These are phyloP conservation scores for Fusarium hostae DNA, from an alignment of 2,329 filamentous ascomycete species.

Conservation along the genomic window DNA sequence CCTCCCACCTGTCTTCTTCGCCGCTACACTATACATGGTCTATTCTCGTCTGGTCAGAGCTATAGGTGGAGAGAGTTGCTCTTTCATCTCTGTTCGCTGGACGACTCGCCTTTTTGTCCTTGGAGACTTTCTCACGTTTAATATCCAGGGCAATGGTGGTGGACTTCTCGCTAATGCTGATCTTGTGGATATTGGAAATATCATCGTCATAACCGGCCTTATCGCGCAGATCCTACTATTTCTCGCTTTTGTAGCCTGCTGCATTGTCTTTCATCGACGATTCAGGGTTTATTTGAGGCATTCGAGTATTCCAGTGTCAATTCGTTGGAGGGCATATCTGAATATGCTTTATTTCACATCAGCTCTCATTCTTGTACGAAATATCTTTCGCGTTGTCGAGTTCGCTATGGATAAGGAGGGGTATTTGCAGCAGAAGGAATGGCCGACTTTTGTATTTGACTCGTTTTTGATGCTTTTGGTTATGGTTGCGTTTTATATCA, in stretches of 20 bases:
- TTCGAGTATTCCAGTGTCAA: fast-evolving
- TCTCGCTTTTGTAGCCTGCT: slow-evolving; percentile 13
- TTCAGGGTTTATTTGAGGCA: background rate
- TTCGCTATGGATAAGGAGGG: slow-evolving; percentile 22
- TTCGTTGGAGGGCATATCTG: slow-evolving; percentile 16
- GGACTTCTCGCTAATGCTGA: slow-evolving; percentile 8
- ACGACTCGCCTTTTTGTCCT: slow-evolving; percentile 29
- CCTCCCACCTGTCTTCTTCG: slow-evolving; percentile 22
- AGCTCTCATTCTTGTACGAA: slow-evolving; percentile 3
- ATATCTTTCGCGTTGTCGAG: slow-evolving; percentile 24
- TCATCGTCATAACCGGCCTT: slow-evolving; percentile 8
- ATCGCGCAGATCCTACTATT: slow-evolving; percentile 5
- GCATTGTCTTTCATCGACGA: slow-evolving; percentile 3
- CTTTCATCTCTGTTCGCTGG: slow-evolving; percentile 8
- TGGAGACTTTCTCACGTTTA: slow-evolving; percentile 23
- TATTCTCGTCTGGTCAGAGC: slow-evolving; percentile 18
- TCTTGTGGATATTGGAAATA: background rate
- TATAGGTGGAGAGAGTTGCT: background rate
- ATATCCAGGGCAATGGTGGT: slow-evolving; percentile 17
- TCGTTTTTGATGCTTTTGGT: slow-evolving; percentile 20
- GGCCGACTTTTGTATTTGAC: slow-evolving; percentile 29
- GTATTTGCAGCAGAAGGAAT: slow-evolving; percentile 30
- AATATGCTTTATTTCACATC: slow-evolving; percentile 26
- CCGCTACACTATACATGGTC: slow-evolving; percentile 33
- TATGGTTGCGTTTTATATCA: slow-evolving; percentile 17